Base-by-base conservation (phyloP, 371 early-diverging fungal species). In the Saksenaea oblongispora region DNA sequence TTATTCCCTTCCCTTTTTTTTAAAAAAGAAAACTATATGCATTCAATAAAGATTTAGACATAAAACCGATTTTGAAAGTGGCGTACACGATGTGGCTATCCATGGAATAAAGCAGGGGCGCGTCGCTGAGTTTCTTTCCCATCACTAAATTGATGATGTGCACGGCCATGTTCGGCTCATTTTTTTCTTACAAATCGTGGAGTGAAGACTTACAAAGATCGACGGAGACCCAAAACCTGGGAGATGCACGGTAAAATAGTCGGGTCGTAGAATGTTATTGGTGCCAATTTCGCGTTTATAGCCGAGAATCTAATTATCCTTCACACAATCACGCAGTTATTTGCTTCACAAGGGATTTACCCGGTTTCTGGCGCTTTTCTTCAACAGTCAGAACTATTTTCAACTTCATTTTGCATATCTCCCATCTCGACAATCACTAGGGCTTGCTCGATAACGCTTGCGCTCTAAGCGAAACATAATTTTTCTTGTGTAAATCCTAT, bases 221-320 rank as follows among this genome's bases (percentile, higher is more conserved):
- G 51, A 47, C 51, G 51, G 51, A 47, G 51, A 47, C 51, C 51
- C 51, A 47, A 47, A 22, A 8, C 22, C 51, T 47, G 51, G 51
- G 51, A 18, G 51, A n/a, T 47, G 10, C 22, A 22, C 51, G 51
- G 51, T 7, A 47, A 47, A 47, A 47, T 8, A 22, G 22, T 47
- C 22, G 51, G 51, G 7, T 39, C 39, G n/a, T 11, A 11, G 11
- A 39, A 54, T 17, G 13, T 31, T 31, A 31, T 54, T 54, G 54
- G 54, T 54, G 54, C 54, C 31, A n/a, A 34, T 34, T 56, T 56
- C 26, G 35, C 26, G 31, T 15, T 56, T 31, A 56, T 0, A 31
- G 24, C 56, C 56, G 34, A 56, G 56, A 4, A 15, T 28, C n/a
- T 24, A 36, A 34, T 28, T 31, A 56, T 56, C 27, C 31, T 5